Conservation (phyloP, 2,329 filamentous ascomycete genomes). For the Alternaria sp. region DNA sequence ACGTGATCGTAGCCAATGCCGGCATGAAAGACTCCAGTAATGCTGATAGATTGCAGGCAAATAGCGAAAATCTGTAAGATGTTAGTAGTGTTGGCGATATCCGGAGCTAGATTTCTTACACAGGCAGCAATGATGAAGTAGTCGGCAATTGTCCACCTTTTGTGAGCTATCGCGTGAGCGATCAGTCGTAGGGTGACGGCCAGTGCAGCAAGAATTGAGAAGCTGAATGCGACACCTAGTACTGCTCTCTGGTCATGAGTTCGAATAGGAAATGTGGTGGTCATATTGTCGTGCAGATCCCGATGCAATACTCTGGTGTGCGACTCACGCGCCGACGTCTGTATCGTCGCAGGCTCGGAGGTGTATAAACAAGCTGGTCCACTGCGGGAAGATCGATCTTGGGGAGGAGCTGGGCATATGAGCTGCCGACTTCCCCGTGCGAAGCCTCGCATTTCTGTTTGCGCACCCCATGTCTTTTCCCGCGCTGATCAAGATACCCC, state of each 20-base stretch:
- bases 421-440: background rate
- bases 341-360: background rate
- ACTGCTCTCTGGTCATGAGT: background rate
- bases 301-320: background rate
- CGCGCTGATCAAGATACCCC: background rate
- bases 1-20: conserved; percentile 4
- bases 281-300: background rate
- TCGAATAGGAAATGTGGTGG: background rate
- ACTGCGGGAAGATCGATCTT: background rate
- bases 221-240: background rate
- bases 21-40: background rate
- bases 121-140: conserved; percentile 1
- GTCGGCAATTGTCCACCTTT: background rate
- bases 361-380: background rate
- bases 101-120: background rate
- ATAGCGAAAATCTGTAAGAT: background rate
- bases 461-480: background rate
- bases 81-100: background rate
- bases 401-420: background rate
- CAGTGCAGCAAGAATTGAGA: background rate
- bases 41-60: background rate
- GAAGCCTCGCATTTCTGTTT: background rate
- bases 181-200: background rate
- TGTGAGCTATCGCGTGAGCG: background rate
- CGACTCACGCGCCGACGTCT: background rate